Evolutionary conservation across 805 yeast genomes (phyloP).

Genomic region (Candida krabiensis): DNA sequence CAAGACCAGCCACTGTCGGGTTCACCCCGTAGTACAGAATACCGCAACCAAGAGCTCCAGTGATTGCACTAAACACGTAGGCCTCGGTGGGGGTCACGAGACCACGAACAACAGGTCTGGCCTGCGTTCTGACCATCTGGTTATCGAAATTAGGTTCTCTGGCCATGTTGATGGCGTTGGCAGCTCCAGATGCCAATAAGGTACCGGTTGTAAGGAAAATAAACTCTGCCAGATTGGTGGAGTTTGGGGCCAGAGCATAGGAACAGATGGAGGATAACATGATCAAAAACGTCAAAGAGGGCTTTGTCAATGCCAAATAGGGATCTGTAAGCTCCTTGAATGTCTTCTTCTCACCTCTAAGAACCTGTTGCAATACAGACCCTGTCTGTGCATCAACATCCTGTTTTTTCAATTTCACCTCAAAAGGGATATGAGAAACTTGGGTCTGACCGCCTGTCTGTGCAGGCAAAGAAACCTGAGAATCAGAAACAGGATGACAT

Average conservation of each 20-base stretch:
- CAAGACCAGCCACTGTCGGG: constrained; percentile 79
- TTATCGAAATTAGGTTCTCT: constrained; percentile 90
- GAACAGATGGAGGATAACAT: constrained; percentile 92
- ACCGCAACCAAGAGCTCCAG: constrained; percentile 71
- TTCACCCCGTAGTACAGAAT: constrained; percentile 80
- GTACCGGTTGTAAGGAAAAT: constrained; percentile 81
- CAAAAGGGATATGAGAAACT: constrained; percentile 49
- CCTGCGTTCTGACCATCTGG: constrained; percentile 82
- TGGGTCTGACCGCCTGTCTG: constrained; percentile 1
- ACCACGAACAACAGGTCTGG: constrained; percentile 90
- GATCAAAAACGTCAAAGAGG: constrained; percentile 81
- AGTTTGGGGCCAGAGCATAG: constrained; percentile 85
- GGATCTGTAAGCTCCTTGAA: constrained; percentile 50
- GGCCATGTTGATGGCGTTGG: constrained; percentile 96
- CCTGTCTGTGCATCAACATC: constrained; percentile 4
- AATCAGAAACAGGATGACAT: constrained; percentile 38
- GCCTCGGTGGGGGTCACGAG: constrained; percentile 75
- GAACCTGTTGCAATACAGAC: constrained; percentile 24
- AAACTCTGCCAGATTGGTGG: constrained; percentile 71
- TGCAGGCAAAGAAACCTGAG: background rate
- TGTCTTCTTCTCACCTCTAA: constrained; percentile 27
- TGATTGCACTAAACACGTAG: constrained; percentile 68
- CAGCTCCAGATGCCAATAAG: constrained; percentile 84
- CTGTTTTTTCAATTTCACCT: constrained; percentile 45
- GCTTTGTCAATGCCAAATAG: constrained; percentile 84